Conservation (phyloP, 1,284 basidiomycete genomes). For the Tylopilus orsonianus region DNA sequence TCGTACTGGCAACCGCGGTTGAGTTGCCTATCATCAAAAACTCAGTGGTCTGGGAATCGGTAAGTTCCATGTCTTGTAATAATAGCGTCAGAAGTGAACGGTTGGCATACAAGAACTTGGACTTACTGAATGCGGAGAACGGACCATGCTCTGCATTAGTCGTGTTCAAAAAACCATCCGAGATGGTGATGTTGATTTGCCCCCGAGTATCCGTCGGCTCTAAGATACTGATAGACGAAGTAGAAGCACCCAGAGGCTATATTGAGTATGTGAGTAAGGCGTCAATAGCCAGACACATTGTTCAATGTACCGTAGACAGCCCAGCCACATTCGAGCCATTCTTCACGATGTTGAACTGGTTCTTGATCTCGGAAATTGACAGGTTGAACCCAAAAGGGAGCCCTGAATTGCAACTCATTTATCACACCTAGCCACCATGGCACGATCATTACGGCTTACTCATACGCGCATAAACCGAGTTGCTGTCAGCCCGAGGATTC, state of each 20-base stretch:
- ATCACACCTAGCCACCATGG: not conserved
- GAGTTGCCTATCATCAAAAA: conserved; percentile 69
- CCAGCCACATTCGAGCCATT: conserved; percentile 52
- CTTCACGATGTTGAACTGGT: conserved; percentile 61
- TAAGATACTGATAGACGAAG: conserved; percentile 52
- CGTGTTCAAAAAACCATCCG: conserved; percentile 52
- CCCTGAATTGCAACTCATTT: conserved; percentile 35
- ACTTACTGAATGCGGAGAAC: conserved; percentile 61
- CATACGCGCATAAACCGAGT: conserved; percentile 59
- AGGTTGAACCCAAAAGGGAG: conserved; percentile 79
- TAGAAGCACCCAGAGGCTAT: conserved; percentile 60
- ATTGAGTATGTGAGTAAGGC: conserved; percentile 15
- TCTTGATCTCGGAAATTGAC: conserved; percentile 64
- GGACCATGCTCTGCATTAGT: conserved; percentile 48
- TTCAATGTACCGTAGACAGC: conserved; percentile 49
- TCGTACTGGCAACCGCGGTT: conserved; percentile 63
- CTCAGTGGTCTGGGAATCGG: conserved; percentile 42
- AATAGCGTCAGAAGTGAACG: conserved; percentile 2
- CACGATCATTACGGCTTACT: conserved; percentile 35
- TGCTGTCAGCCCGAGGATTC: conserved; percentile 58
- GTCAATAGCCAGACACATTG: conserved; percentile 1
- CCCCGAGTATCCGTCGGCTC: conserved; percentile 61
- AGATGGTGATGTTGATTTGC: conserved; percentile 65
- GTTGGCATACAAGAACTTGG: not conserved
- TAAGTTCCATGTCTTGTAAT: conserved; percentile 50